Percentiles rank a stretch among this genome's conserved stretches.
phyloP scores from a whole-genome alignment of 257 asterid genomes.

The Eucommia ulmoides region DNA sequence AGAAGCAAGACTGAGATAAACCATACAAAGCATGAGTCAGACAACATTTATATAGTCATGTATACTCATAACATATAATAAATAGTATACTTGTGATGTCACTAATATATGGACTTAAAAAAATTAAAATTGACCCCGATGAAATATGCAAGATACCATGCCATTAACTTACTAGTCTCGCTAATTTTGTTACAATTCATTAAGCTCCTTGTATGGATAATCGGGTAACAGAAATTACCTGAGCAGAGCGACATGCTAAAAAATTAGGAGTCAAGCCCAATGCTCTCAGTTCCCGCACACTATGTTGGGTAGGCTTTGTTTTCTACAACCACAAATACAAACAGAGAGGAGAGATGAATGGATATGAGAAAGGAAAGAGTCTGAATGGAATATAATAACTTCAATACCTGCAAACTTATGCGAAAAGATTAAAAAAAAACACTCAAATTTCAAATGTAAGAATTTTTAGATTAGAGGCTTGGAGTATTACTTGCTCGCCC shows the following conservation, averaged over 20 bases:
- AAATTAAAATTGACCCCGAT: too few relatives aligned
- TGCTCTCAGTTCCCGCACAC: slow-evolving; percentile 91
- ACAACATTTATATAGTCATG: too few relatives aligned
- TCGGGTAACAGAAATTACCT: slow-evolving; percentile 32
- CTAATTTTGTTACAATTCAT: not conserved
- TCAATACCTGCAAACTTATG: not conserved
- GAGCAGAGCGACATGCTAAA: slow-evolving; percentile 86
- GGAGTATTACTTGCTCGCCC: slow-evolving; percentile 85
- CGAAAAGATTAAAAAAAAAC: slow-evolving; percentile 7
- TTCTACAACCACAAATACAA: slow-evolving; percentile 6
- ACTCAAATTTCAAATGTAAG: slow-evolving; percentile 1
- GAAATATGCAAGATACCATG: slow-evolving; percentile 3
- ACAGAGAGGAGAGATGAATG: not conserved
- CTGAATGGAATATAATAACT: not conserved
- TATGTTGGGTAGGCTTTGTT: slow-evolving; percentile 96
- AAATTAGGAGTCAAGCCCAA: slow-evolving; percentile 89
- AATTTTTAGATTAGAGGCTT: slow-evolving; percentile 1
- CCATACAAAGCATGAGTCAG: too few relatives aligned
- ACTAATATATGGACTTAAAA: too few relatives aligned
- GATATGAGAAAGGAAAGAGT: not conserved
- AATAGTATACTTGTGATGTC: too few relatives aligned
- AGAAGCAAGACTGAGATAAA: too few relatives aligned
- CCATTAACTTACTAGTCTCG: not conserved
- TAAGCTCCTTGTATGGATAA: not conserved
- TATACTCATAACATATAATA: too few relatives aligned